Conservation (phyloP, 441 rosid genomes). For the Omphalea diandra region DNA sequence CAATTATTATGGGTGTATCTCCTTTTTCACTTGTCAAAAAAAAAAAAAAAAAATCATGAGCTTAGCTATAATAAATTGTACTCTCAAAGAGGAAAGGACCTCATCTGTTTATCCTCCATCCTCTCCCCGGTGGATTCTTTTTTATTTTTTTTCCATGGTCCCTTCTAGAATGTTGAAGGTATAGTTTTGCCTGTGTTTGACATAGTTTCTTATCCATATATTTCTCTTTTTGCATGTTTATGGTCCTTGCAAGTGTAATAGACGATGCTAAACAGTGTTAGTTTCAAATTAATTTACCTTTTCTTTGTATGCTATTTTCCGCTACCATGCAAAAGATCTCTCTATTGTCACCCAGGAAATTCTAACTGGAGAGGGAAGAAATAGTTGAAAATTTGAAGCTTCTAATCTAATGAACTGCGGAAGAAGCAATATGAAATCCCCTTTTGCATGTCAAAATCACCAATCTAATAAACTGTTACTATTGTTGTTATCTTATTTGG, state of each 20-base stretch:
- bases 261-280: too few relatives aligned
- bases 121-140: too few relatives aligned
- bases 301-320: background rate
- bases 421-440: background rate
- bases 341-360: background rate
- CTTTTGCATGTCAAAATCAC: too few relatives aligned
- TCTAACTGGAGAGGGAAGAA: background rate
- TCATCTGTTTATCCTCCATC: too few relatives aligned
- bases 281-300: background rate
- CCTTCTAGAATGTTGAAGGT: too few relatives aligned
- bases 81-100: background rate
- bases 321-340: background rate
- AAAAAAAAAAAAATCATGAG: background rate
- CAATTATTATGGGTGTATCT: background rate
- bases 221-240: background rate
- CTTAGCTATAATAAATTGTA: background rate
- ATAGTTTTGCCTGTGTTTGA: background rate
- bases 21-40: background rate
- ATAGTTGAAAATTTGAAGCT: background rate
- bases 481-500: too few relatives aligned
- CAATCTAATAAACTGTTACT: too few relatives aligned
- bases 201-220: background rate
- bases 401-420: background rate
- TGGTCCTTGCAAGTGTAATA: background rate
- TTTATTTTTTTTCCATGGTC: too few relatives aligned